phyloP scores from a whole-genome alignment of 345 rosid genomes.

The Balakata baccata region DNA sequence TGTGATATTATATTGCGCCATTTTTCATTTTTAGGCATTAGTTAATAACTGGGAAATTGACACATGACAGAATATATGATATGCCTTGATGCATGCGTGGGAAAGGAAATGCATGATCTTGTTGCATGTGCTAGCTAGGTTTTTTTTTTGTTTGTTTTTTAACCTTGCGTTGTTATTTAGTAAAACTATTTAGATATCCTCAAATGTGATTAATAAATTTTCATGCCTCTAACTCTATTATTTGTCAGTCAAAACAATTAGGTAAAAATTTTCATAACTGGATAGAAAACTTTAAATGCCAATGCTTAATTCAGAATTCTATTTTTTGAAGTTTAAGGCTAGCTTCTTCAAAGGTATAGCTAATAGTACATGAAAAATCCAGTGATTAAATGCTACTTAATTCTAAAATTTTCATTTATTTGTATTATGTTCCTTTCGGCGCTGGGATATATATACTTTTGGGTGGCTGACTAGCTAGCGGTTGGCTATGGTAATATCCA shows the following conservation, averaged over 20 bases:
- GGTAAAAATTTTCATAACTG: no score
- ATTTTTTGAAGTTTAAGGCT: neutral
- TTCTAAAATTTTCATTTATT: neutral
- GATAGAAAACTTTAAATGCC: no score
- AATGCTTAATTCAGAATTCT: neutral
- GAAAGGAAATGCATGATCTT: neutral
- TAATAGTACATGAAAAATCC: neutral
- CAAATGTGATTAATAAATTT: neutral
- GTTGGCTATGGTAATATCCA: no score
- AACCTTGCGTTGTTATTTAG: neutral
- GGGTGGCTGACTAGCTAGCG: no score
- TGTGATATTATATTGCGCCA: neutral
- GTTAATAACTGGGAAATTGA: neutral
- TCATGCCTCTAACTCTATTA: neutral
- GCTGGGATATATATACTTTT: no score
- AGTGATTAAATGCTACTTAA: neutral
- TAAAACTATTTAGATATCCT: neutral
- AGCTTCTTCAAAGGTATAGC: neutral
- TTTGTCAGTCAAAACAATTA: neutral
- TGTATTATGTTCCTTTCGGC: neutral
- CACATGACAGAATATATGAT: neutral
- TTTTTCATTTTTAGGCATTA: neutral
- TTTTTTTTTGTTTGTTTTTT: no score
- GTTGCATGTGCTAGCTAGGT: neutral
- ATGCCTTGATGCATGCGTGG: neutral